Evolutionary conservation across 495 filamentous ascomycete species (phyloP), one percentile per base, ranked within the genome.

Genomic region (Tuber melanosporum): DNA sequence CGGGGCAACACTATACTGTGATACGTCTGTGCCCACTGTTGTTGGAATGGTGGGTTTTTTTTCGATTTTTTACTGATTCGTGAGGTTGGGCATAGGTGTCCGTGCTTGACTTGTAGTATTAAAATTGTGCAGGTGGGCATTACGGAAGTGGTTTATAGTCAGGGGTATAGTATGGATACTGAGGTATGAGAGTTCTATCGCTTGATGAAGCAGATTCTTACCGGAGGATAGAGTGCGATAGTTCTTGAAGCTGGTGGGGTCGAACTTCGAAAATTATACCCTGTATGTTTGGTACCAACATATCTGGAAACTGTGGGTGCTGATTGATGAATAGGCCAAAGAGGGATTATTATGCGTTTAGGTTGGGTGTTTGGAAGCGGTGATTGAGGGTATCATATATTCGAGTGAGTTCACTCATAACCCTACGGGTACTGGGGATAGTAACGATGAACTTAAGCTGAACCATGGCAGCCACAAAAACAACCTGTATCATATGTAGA

Each of bases 111-210:
- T n/a, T 99, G 95, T 84, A 95, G 92, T 78, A 94, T 98, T 85
- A 99, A 99, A 84, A 98, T 99, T 82, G 90, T 92, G 12, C 95
- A 99, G 85, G 93, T 98, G 41, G 95, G 95, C 0, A 97, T 99
- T 45, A 90, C 87, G 39, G 95, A 99, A 86, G 95, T 99, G 42
- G 95, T 99, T 43, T 99, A 96, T 83, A 92, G 89, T 71, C 91
- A 95, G 82, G 89, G 93, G 10, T 99, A 99, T 82, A 93, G 92
- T 77, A 97, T 99, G 92, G 95, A 99, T 84, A 86, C 85, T 41
- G 89, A 88, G 76, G 89, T 90, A 79, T 77, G 85, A 74, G 70
- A 22, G 62, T 76, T 41, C 20, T 70, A 1, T 36, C 36, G 39
- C 26, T 47, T 75, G 14, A 69, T 46, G 66, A 72, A 52, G 6